Evolutionary conservation across 192 early-diverging fungal genomes (phyloP), one percentile per base, ranked within the genome.

Genomic region (Paraglomus occultum): DNA sequence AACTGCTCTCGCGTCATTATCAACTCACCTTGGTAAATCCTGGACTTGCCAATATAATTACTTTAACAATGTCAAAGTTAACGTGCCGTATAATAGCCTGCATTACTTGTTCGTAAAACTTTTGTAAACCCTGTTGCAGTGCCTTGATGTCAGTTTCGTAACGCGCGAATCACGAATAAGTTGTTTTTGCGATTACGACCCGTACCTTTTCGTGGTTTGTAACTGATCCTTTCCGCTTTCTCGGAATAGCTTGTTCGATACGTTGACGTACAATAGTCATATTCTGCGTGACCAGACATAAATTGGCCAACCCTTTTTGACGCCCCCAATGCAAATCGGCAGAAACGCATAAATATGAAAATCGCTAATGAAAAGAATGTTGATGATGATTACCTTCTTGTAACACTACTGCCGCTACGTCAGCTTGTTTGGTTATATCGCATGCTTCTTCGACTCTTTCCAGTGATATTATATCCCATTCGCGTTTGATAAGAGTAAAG

Each of bases 261-360:
- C 94, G 82, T 76, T 96, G 95, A 18, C 92, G 84, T 8, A 97
- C 93, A 59, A 99, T 87, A 1, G 95, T 99, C 95, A 98, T 97
- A 65, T 89, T 89, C 73, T 95, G 85, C 7, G 95, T 99, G 47
- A 99, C 59, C 6, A 99, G 82, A 66, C 97, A 98, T 4, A 99
- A 50, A 43, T 95, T 94, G 4, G 97, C 97, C 42, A 98, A 0
- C 96, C 92, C 76, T 31, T 31, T 31, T 31, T 31, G 31, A 31
- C 31, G 31, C 5, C 39, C 46, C 22, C 6, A 52, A 69, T 20
- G 18, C 42, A 12, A 43, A 43, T 15, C 22, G 39, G 23, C 43
- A 22, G 7, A 59, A 55, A 31, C 3, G 31, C 3, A 31, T 3
- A 3, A 31, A 31, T n/a, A n/a, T n/a, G 18, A 46, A 31, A 8